phyloP scores from a whole-genome alignment of 2,329 filamentous ascomycete species.

The Diplocarpon rosae region DNA sequence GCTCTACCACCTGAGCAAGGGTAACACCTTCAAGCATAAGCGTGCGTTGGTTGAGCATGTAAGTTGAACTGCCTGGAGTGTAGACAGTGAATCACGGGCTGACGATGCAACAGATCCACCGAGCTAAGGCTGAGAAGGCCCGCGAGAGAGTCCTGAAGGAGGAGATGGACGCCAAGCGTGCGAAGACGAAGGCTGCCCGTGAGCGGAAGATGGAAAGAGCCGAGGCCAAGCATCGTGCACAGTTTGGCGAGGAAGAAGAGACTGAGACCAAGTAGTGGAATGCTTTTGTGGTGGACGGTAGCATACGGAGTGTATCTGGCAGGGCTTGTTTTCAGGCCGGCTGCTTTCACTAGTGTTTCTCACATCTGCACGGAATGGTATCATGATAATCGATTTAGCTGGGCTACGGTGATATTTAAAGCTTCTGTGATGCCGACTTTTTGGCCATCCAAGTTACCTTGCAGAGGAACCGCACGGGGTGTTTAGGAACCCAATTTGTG shows the following conservation, averaged over 20 bases:
- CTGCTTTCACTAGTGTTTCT: slow-evolving; percentile 28
- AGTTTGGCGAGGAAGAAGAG: slow-evolving; percentile 59
- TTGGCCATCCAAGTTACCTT: too few species aligned
- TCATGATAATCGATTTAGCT: slow-evolving; percentile 22
- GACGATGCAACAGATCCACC: slow-evolving; percentile 68
- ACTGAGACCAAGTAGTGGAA: slow-evolving; percentile 27
- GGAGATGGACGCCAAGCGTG: slow-evolving; percentile 99
- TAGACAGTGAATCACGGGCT: slow-evolving; percentile 4
- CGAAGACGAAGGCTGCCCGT: slow-evolving; percentile 99
- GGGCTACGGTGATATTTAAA: background rate
- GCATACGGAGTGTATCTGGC: slow-evolving; percentile 27
- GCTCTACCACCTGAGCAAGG: slow-evolving; percentile 99
- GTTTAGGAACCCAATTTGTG: too few species aligned
- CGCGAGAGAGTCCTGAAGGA: slow-evolving; percentile 95
- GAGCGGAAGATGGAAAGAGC: slow-evolving; percentile 95
- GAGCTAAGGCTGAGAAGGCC: slow-evolving; percentile 98
- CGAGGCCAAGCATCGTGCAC: slow-evolving; percentile 78
- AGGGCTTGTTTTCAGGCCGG: slow-evolving; percentile 26
- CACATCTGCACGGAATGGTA: slow-evolving; percentile 29
- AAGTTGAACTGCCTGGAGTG: slow-evolving; percentile 39
- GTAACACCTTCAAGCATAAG: slow-evolving; percentile 99
- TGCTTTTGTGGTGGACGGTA: slow-evolving; percentile 21
- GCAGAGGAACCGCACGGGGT: too few species aligned
- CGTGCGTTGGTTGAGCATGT: slow-evolving; percentile 99
- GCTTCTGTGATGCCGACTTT: background rate